These are phyloP conservation scores for Tolypocladium guangdongense DNA, from an alignment of 2,329 filamentous ascomycete genomes.

Conservation along the genomic window DNA sequence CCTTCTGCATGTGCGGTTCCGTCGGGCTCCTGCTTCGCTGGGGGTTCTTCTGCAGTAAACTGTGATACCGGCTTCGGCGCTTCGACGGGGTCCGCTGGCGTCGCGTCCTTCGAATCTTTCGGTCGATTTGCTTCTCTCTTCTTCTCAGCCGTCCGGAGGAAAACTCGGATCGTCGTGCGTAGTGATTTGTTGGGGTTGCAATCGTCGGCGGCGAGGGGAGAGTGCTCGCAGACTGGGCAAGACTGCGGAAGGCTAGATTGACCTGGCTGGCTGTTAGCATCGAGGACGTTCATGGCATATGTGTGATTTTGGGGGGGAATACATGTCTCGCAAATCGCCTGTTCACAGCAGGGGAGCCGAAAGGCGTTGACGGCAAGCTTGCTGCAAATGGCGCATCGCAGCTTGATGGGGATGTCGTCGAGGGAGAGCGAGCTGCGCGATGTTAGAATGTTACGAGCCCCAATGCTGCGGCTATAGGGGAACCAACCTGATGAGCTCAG, in stretches of 20 bases:
- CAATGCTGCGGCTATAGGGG: background rate
- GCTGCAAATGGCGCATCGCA: constrained; percentile 89
- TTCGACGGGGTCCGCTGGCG: constrained; percentile 31
- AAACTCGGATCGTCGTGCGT: constrained; percentile 86
- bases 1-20: background rate
- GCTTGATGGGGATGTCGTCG: constrained; percentile 88
- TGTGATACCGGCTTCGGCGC: constrained; percentile 20
- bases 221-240: constrained; percentile 90
- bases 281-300: background rate
- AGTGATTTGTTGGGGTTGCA: constrained; percentile 84
- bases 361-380: constrained; percentile 85
- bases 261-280: constrained; percentile 33
- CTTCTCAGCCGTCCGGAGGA: constrained; percentile 83
- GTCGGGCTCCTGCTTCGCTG: background rate
- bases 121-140: constrained; percentile 60
- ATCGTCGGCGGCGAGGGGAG: constrained; percentile 72
- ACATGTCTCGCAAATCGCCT: constrained; percentile 89
- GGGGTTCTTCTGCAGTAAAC: constrained; percentile 9
- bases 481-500: constrained; percentile 46
- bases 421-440: constrained; percentile 56
- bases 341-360: constrained; percentile 88
- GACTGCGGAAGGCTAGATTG: constrained; percentile 65
- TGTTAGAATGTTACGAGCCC: background rate
- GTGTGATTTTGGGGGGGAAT: background rate
- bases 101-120: constrained; percentile 33